These are phyloP conservation scores for Flaveria linearis DNA, from an alignment of 129 eudicot species.

Conservation along the genomic window DNA sequence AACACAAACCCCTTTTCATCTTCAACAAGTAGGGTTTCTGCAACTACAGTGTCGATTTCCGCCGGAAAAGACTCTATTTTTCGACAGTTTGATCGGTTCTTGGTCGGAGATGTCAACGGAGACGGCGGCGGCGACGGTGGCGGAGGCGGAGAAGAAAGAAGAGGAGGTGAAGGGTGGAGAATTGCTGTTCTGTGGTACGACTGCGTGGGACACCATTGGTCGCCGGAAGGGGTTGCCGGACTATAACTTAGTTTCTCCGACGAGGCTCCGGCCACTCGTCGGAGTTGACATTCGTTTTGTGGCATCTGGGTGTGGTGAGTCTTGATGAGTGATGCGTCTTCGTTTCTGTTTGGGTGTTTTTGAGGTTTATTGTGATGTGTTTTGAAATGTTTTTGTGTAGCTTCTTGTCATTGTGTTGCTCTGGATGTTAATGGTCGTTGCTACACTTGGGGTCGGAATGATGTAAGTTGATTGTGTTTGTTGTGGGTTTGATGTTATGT, in stretches of 20 bases:
- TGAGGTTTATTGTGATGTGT: neutral
- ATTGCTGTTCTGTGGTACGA: conserved; percentile 82
- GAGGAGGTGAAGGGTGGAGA: conserved; percentile 69
- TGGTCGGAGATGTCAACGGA: conserved; percentile 55
- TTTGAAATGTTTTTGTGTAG: conserved; percentile 37
- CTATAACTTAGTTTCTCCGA: conserved; percentile 68
- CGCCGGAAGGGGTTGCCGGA: conserved; percentile 51
- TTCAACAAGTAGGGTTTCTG: conserved; percentile 34
- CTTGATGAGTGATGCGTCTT: neutral
- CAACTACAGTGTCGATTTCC: neutral
- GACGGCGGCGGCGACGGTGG: conserved; percentile 7
- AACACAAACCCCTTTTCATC: conserved; percentile 14
- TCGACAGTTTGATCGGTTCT: neutral
- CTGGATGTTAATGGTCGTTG: conserved; percentile 92
- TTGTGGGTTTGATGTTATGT: conserved; percentile 7
- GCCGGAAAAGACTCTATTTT: neutral
- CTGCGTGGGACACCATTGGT: conserved; percentile 82
- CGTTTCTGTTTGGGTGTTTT: neutral
- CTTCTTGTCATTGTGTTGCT: conserved; percentile 90
- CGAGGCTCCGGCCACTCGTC: conserved; percentile 79
- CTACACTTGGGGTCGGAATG: conserved; percentile 94
- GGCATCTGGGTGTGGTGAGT: conserved; percentile 86
- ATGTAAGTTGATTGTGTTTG: conserved; percentile 39
- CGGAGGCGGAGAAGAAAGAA: conserved; percentile 36
- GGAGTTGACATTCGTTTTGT: conserved; percentile 83